Percentiles rank a stretch among this genome's conserved stretches.
Conservation (phyloP, 2,329 filamentous ascomycete species). For the Pseudogymnoascus sp. region DNA sequence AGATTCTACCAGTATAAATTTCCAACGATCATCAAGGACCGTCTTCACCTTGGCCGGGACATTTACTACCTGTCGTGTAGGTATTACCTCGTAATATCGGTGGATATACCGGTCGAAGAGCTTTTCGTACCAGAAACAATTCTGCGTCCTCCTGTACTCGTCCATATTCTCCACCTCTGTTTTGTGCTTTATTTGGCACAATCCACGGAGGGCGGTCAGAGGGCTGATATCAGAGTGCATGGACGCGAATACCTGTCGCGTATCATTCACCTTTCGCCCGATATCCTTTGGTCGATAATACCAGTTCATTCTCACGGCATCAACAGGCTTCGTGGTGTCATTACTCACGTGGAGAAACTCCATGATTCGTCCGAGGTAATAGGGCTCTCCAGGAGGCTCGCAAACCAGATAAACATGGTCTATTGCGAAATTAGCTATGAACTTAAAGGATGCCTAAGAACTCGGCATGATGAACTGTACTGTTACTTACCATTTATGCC, state of each 20-base stretch:
- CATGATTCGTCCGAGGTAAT: constrained; percentile 97
- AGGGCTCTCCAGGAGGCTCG: constrained; percentile 94
- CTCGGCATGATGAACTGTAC: constrained; percentile 2
- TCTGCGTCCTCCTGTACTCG: constrained; percentile 72
- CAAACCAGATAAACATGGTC: constrained; percentile 93
- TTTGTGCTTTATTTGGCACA: constrained; percentile 83
- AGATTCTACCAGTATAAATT: constrained; percentile 88
- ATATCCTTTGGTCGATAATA: constrained; percentile 97
- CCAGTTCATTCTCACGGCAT: constrained; percentile 92
- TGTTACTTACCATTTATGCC: constrained; percentile 69
- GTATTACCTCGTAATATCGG: constrained; percentile 94
- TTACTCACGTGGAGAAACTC: constrained; percentile 85
- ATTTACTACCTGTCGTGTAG: constrained; percentile 86
- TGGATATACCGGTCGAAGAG: constrained; percentile 98
- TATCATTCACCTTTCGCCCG: constrained; percentile 83
- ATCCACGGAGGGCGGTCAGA: constrained; percentile 83
- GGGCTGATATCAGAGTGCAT: constrained; percentile 98
- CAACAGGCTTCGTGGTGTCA: constrained; percentile 63
- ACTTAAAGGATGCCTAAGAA: constrained; percentile 11
- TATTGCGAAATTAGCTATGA: constrained; percentile 29
- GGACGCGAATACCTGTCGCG: constrained; percentile 83
- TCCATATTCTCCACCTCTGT: constrained; percentile 78
- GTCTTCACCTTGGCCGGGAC: constrained; percentile 93
- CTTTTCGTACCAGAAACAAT: constrained; percentile 95
- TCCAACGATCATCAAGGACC: constrained; percentile 93